Evolutionary conservation across 371 early-diverging fungal species (phyloP).

Genomic region (Amoeboaphelidium occidentale): DNA sequence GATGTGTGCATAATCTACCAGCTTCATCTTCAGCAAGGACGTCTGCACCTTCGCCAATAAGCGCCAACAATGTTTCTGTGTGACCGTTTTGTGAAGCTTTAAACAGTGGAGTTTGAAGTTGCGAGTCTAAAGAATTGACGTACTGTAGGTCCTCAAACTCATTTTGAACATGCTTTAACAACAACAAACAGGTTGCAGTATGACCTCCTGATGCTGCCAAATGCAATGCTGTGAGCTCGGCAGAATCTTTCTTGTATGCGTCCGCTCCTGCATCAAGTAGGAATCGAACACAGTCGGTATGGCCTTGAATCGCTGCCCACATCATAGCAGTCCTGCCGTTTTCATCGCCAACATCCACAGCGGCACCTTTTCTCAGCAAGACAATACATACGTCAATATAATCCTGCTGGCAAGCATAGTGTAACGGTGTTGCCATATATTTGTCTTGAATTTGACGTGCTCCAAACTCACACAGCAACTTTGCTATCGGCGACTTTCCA

Average conservation of each 20-base stretch:
- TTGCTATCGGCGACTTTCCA: neutral
- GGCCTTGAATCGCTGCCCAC: neutral
- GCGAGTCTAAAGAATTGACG: neutral
- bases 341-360: neutral
- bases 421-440: neutral
- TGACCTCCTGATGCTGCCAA: neutral
- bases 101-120: neutral
- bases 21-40: neutral
- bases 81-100: neutral
- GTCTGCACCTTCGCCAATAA: neutral
- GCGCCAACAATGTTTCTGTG: neutral
- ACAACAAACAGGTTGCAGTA: neutral
- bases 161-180: neutral
- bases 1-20: neutral
- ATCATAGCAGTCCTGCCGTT: neutral
- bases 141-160: neutral
- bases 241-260: too few relatives aligned
- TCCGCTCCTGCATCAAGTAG: neutral
- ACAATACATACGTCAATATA: neutral
- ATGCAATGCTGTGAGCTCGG: neutral
- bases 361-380: neutral
- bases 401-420: neutral
- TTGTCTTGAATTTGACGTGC: neutral
- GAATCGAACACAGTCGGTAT: neutral
- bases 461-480: neutral